Base-by-base conservation (phyloP, 495 filamentous ascomycete species). In the Aspergillus conjunctus region DNA sequence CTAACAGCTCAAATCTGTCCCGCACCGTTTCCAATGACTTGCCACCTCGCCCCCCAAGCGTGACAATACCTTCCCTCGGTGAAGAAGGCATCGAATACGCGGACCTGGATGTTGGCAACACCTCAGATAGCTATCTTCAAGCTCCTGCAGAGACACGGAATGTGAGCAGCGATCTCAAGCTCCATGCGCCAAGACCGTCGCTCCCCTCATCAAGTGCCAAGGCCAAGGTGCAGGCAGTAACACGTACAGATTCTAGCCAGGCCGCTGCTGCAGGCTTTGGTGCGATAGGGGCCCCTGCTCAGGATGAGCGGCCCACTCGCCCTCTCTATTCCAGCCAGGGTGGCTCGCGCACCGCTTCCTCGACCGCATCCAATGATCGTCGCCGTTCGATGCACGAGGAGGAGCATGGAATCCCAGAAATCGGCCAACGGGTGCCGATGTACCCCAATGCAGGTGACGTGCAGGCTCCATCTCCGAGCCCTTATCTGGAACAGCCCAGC, bases 361-460 rank as follows among this genome's bases (percentile, higher is more conserved):
- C 84, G 1, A 72, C 71, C 14, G 77, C 73, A 22, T 81, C 75
- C 20, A 77, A 71, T 34, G 85, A 78, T 64, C 85, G 77, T 56
- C 74, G 67, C 33, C 81, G 68, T 54, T 79, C 80, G 49, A 75
- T 81, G n/a, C 64, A 78, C 54, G 85, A 86, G 12, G 87, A 90
- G 18, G 91, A 92, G 63, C 85, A 89, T 61, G 93, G 93, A 12
- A 96, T 97, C 62, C 93, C 92, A 11, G 89, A 93, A 68, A 94
- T 96, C 61, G 92, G 92, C 39, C 81, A 87, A 68, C 84, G 91
- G 66, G 93, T 98, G 20, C 95, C 94, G 34, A 96, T 99, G 92
- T 88, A 93, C 68, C 88, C 88, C 37, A 86, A 95, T 75, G 93
- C 92, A 41, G 94, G 94, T 45, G 94, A 98, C 73, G 95, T 99